Base-by-base conservation (phyloP, 305 asterid species). In the Striga hermonthica region DNA sequence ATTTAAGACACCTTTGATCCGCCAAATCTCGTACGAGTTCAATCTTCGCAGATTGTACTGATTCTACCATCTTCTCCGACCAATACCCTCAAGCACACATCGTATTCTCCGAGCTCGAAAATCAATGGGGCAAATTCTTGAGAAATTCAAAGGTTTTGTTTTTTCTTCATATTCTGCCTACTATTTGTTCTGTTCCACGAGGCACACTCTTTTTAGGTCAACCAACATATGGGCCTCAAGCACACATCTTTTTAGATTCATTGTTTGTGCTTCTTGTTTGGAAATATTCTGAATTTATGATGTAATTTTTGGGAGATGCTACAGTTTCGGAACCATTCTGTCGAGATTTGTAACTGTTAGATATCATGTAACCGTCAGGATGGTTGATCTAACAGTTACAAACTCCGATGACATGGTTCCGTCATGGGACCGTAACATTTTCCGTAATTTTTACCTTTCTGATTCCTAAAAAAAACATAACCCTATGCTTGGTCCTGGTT, bases 101-200 rank as follows among this genome's bases (percentile, higher is more conserved):
- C 66, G 44, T 45, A 49, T 57, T 64, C 75, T 57, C 50, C 52
- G 47, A 65, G 58, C 77, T 72, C 62, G 53, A 59, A 56, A 55
- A 71, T 77, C 74, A 78, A 88, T 88, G 96, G 96, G 96, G 45
- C 89, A 86, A 71, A 63, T 88, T 76, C 86, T 88, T 44, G 86
- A 81, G 14, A 84, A 78, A 56, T 0, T 86, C 22, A 75, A 82
- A 82, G 91, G 96, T 86, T 83, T 9, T 39, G 5, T 9, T 35
- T 13, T 22, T 45, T 37, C 31, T 59, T 61, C 41, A 5, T 15
- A 62, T 57, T 63, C 55, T 4, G 5, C 15, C 55, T 49, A 14
- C 28, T 49, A 14, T 69, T 45, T 49, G 37, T 11, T 58, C 39
- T 54, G 35, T 15, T 65, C 15, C 0, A 40, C 38, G 31, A 22